Conservation (phyloP, 768 basidiomycete genomes). For the Galerina sulciceps region DNA sequence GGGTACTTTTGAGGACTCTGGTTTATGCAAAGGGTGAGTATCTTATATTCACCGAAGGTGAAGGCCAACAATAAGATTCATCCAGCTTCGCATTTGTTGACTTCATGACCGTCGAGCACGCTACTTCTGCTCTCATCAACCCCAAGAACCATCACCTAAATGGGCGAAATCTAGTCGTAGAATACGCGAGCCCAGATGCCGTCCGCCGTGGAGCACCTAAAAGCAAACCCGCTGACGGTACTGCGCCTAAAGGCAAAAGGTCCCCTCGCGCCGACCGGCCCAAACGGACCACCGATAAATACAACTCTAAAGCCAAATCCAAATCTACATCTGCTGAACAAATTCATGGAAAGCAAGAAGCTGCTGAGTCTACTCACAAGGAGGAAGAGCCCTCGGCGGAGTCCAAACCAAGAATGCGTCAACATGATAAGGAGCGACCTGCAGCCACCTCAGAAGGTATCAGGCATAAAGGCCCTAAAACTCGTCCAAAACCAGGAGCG, state of each 20-base stretch:
- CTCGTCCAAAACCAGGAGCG: slow-evolving; percentile 76
- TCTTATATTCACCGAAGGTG: background rate
- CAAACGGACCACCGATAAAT: background rate
- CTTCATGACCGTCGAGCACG: slow-evolving; percentile 77
- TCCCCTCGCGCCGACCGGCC: background rate
- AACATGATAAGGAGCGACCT: slow-evolving; percentile 1
- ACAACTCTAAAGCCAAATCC: background rate
- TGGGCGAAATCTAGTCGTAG: slow-evolving; percentile 84
- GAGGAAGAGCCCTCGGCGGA: background rate
- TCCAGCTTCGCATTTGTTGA: slow-evolving; percentile 93
- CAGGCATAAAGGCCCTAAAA: slow-evolving; percentile 40
- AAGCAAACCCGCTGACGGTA: slow-evolving; percentile 24
- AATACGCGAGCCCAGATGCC: slow-evolving; percentile 89
- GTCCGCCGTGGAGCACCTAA: slow-evolving; percentile 79
- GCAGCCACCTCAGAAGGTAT: slow-evolving; percentile 5
- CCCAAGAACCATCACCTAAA: slow-evolving; percentile 83
- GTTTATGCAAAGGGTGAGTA: slow-evolving; percentile 91
- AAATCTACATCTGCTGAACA: background rate
- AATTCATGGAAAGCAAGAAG: slow-evolving; percentile 3
- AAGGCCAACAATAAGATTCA: background rate
- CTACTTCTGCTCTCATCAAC: slow-evolving; percentile 83
- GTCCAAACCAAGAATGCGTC: slow-evolving; percentile 6
- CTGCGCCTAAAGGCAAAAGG: slow-evolving; percentile 9
- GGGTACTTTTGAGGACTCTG: slow-evolving; percentile 96
- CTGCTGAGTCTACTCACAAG: background rate